A percentile compares a stretch with the other conserved stretches of the same genome.
phyloP scores from a whole-genome alignment of 192 early-diverging fungal genomes.

The Mortierella alpina region DNA sequence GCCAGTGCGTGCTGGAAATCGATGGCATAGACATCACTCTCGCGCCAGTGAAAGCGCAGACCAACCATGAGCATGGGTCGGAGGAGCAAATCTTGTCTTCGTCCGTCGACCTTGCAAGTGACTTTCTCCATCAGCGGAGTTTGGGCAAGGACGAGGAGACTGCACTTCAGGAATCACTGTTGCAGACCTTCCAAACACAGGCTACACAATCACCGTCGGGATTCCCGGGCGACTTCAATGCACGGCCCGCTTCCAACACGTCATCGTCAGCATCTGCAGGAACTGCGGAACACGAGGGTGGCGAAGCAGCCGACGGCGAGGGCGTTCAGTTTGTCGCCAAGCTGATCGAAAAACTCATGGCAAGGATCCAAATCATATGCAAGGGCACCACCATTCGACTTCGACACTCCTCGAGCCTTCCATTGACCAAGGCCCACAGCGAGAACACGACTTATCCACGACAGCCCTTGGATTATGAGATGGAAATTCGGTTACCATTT shows the following conservation, averaged over 20 bases:
- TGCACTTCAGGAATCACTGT: slow-evolving; percentile 63
- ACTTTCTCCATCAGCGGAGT: slow-evolving; percentile 80
- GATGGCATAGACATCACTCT: slow-evolving; percentile 72
- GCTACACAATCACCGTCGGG: slow-evolving; percentile 35
- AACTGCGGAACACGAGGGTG: background rate
- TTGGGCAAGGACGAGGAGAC: slow-evolving; percentile 73
- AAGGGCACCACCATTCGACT: slow-evolving; percentile 64
- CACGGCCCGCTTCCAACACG: slow-evolving; percentile 10
- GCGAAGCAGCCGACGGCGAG: slow-evolving; percentile 54
- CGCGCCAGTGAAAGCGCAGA: slow-evolving; percentile 48
- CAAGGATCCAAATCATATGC: slow-evolving; percentile 79
- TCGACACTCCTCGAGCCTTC: slow-evolving; percentile 56
- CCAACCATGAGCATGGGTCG: slow-evolving; percentile 55
- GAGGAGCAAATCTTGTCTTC: slow-evolving; percentile 79
- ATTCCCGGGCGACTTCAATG: slow-evolving; percentile 47
- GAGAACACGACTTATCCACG: background rate
- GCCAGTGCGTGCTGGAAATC: slow-evolving; percentile 78
- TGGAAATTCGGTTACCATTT: slow-evolving; percentile 60
- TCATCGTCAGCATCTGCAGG: slow-evolving; percentile 1
- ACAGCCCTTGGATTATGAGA: slow-evolving; percentile 55
- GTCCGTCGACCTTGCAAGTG: slow-evolving; percentile 88
- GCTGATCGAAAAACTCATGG: slow-evolving; percentile 88
- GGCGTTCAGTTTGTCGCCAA: slow-evolving; percentile 82
- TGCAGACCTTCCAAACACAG: slow-evolving; percentile 60
- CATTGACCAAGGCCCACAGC: slow-evolving; percentile 18